Evolutionary conservation across 2,329 filamentous ascomycete species (phyloP).

Genomic region (Colletotrichum magnum): DNA sequence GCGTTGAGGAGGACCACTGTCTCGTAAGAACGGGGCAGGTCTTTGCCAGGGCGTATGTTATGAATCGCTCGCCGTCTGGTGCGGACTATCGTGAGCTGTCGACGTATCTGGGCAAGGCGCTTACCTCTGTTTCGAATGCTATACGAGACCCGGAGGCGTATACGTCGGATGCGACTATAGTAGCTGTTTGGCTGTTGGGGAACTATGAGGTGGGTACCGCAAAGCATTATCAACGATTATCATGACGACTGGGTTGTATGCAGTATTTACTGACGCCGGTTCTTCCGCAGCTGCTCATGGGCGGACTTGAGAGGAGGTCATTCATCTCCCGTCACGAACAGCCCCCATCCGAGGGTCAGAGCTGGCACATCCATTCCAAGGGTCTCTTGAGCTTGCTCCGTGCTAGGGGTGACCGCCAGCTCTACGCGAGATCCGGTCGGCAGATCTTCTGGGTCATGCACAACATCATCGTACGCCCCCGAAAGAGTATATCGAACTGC

Average conservation of each 20-base stretch:
- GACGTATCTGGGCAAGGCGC: conserved; percentile 53
- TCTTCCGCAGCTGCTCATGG: conserved; percentile 51
- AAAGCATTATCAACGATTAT: too few species aligned
- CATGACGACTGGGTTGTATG: not conserved
- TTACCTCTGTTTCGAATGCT: conserved; percentile 56
- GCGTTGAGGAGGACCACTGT: conserved; percentile 49
- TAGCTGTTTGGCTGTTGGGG: conserved; percentile 56
- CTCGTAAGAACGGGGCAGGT: conserved; percentile 57
- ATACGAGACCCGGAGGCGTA: conserved; percentile 47
- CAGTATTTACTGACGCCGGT: not conserved
- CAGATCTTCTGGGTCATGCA: conserved; percentile 55
- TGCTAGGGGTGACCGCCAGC: conserved; percentile 47
- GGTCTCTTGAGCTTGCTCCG: conserved; percentile 56
- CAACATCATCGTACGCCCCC: conserved; percentile 53
- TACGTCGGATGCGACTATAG: conserved; percentile 52
- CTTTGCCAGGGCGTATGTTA: conserved; percentile 57
- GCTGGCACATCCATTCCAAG: conserved; percentile 54
- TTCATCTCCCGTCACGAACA: conserved; percentile 12
- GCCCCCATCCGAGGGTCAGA: not conserved
- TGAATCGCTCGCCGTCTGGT: conserved; percentile 52
- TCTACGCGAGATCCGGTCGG: conserved; percentile 47
- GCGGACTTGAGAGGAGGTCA: conserved; percentile 47
- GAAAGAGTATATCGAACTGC: not conserved
- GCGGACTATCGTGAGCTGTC: conserved; percentile 51
- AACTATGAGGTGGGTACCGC: conserved; percentile 54